These are phyloP conservation scores for Medicago ruthenica DNA, from an alignment of 306 rosid genomes.

Conservation along the genomic window DNA sequence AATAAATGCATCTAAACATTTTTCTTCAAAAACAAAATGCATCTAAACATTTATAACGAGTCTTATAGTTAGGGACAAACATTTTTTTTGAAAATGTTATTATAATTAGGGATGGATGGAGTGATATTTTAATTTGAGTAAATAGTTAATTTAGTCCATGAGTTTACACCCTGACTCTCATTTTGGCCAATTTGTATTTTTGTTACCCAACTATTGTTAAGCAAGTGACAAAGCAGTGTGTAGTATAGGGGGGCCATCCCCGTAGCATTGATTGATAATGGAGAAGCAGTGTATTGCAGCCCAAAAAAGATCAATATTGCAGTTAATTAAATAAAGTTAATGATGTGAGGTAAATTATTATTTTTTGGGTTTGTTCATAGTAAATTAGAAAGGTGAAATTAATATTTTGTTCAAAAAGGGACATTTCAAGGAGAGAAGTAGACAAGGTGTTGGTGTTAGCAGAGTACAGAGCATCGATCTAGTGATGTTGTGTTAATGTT, in stretches of 20 bases:
- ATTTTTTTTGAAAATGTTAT: no score
- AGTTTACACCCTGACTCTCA: no score
- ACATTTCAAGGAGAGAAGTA: constrained; percentile 59
- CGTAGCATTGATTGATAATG: not conserved
- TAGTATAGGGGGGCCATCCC: not conserved
- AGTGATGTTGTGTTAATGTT: constrained; percentile 50
- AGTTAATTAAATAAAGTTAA: no score
- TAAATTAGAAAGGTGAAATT: not conserved
- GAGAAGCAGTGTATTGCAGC: not conserved
- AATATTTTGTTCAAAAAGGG: constrained; percentile 57
- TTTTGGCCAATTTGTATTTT: no score
- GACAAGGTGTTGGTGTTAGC: constrained; percentile 58
- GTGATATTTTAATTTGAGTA: no score
- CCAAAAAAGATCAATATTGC: not conserved
- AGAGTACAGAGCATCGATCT: constrained; percentile 51
- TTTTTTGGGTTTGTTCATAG: not conserved
- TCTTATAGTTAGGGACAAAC: no score
- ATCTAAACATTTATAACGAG: no score
- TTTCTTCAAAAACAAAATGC: no score
- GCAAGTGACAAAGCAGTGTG: not conserved
- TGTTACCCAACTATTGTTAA: not conserved
- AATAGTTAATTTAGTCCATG: no score
- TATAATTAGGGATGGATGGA: no score
- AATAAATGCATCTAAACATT: no score
- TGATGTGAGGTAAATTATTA: no score